Evolutionary conservation across 163 green algal species (phyloP).

Genomic region (Scenedesmus sp.): DNA sequence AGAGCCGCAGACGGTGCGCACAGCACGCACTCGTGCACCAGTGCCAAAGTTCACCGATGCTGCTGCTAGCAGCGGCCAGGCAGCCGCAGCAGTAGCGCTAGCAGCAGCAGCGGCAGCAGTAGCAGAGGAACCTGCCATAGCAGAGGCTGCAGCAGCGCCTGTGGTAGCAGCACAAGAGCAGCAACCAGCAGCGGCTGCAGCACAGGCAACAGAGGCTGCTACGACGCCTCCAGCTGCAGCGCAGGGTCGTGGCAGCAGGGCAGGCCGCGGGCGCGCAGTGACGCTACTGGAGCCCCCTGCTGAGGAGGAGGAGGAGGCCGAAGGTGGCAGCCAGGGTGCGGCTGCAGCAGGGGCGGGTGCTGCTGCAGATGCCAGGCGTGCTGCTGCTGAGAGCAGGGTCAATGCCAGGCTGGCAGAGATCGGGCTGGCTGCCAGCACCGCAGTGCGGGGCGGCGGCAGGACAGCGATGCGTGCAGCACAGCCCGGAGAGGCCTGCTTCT

Average conservation of each 20-base stretch:
- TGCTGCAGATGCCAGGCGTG: constrained; percentile 20
- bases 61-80: not conserved
- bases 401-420: constrained; percentile 39
- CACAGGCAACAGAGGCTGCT: not conserved
- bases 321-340: not conserved
- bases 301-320: not conserved
- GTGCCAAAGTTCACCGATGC: constrained; percentile 9
- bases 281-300: not conserved
- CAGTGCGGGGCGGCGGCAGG: constrained; percentile 14
- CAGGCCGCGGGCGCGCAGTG: not conserved
- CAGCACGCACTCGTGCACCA: constrained; percentile 14
- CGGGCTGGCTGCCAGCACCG: constrained; percentile 10
- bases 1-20: constrained; percentile 33
- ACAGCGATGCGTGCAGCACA: constrained; percentile 30
- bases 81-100: not conserved
- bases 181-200: not conserved
- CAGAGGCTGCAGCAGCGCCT: not conserved
- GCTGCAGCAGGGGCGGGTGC: not conserved
- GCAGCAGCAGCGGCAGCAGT: too few relatives aligned
- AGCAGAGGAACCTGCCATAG: not conserved
- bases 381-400: constrained; percentile 21
- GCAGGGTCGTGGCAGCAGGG: not conserved
- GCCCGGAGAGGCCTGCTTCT: constrained; percentile 39
- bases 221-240: not conserved
- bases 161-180: not conserved